phyloP scores from a whole-genome alignment of 805 yeast species.

The Metschnikowia peoriensis region DNA sequence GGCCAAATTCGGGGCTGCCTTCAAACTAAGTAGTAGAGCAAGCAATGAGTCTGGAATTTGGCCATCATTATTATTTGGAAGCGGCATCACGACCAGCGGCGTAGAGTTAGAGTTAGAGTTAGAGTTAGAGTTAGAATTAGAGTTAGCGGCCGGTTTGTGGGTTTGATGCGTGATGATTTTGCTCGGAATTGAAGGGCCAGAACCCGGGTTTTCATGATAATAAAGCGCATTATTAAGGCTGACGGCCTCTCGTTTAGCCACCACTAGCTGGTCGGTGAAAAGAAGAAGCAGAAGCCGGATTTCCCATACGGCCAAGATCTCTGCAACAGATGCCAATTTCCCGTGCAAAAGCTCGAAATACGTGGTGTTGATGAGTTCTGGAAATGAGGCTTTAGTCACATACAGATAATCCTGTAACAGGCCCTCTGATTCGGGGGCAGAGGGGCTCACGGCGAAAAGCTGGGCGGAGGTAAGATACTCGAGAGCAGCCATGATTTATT shows the following conservation, averaged over 20 bases:
- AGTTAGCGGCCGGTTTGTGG: neutral
- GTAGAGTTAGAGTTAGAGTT: neutral
- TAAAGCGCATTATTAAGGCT: slow-evolving; percentile 36
- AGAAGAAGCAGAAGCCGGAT: slow-evolving; percentile 31
- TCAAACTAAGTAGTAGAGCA: slow-evolving; percentile 38
- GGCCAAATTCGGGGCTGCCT: slow-evolving; percentile 40
- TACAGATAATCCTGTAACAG: slow-evolving; percentile 6
- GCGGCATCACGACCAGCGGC: slow-evolving; percentile 25
- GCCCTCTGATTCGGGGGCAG: neutral
- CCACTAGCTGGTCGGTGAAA: slow-evolving; percentile 28
- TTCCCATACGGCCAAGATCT: slow-evolving; percentile 31
- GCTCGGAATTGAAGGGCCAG: neutral
- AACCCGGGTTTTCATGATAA: slow-evolving; percentile 26
- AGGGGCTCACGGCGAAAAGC: slow-evolving; percentile 5
- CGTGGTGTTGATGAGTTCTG: slow-evolving; percentile 13
- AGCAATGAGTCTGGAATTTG: slow-evolving; percentile 28
- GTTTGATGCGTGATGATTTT: neutral
- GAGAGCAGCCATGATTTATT: neutral
- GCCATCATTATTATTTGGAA: slow-evolving; percentile 36
- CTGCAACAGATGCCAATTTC: slow-evolving; percentile 7
- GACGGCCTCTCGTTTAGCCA: slow-evolving; percentile 38
- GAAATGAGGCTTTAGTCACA: slow-evolving; percentile 7
- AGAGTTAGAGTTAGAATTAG: neutral
- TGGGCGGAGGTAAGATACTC: neutral
- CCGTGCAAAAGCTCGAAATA: slow-evolving; percentile 9